Evolutionary conservation across 192 early-diverging fungal genomes (phyloP), one percentile per base, ranked within the genome.

Genomic region (Coemansia sp.): DNA sequence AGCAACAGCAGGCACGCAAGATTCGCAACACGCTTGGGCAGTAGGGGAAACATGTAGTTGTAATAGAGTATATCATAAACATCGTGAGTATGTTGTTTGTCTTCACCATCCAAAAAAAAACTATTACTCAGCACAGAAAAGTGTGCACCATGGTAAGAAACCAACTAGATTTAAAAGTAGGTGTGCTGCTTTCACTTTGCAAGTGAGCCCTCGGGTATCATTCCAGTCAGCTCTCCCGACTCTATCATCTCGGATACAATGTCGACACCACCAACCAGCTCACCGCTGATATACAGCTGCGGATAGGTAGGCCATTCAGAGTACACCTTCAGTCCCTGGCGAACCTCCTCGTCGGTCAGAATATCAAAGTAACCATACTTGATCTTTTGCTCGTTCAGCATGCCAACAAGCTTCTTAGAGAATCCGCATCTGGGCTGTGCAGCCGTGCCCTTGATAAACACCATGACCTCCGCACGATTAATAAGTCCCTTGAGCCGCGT

Each of bases 381-480:
- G 44, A 89, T 80, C 42, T 82, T 66, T 33, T 87, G 81, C 57
- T 91, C 87, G 37, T 85, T 83, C 54, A 98, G 79, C 45, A 98
- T 55, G 18, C 81, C 82, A 21, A 98, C 74, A 57, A 91, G 60
- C 74, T 91, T 85, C 73, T 80, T 86, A 53, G 89, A 91, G 64
- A 98, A 98, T 10, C 94, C 94, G 70, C 95, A 98, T 13, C 90
- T 83, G n/a, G 95, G 95, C 67, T 87, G 84, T 15, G 83, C 78
- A 11, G 95, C 92, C 13, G 91, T 93, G 24, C 95, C 95, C 72
- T 98, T 98, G 59, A 98, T 94, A 71, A 96, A 96, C n/a, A 94
- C 73, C 93, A 98, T 94, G 15, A 97, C 84, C 13, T 86, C 81
- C 2, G 86, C 80, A 41, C 85, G 83, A 58, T 82, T 68, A 34